Base-by-base conservation (phyloP, 371 early-diverging fungal genomes). In the Capniomyces stellatus region DNA sequence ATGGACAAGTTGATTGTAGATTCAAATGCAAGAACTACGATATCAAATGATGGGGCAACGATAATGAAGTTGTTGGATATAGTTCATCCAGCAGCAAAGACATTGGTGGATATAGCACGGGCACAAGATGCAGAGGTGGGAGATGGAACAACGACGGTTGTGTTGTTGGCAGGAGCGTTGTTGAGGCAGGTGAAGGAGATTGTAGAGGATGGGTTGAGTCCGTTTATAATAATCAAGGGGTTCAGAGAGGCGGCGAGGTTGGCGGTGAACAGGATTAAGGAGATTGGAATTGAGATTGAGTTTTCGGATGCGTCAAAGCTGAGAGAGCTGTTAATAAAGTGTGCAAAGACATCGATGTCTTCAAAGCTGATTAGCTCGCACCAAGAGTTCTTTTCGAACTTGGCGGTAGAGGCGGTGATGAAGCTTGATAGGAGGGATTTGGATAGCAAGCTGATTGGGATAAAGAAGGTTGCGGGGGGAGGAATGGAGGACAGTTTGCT, bases 131-230 rank as follows among this genome's bases (percentile, higher is more conserved):
- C 89, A 60, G 98, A 99, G 74, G 99, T 99, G 4, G 99, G 99
- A 21, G 99, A 99, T 66, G 99, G 99, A 39, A 99, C 99, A 23
- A 99, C 99, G 0, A 89, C 93, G 29, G 99, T 99, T n/a, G 99
- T 99, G 42, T 82, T 99, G 48, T 85, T 99, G 58, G 99, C 99
- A 15, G 90, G 96, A 44, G 94, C 93, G 69, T 76, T 99, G 50
- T 81, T 99, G 63, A 83, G 87, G 59, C 79, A 94, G 56, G 99
- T 99, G 60, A 89, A 92, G 62, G 92, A 93, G 54, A 74, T 97
- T 51, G 92, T 99, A 44, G 89, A 94, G 73, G 89, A 91, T 72
- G 94, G 92, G 62, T 92, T 99, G 67, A 98, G 97, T 71, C 95
- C 99, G 3, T 93, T 96, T 35, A 92, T 92, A 41, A 93, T 99